Conservation (phyloP, 768 basidiomycete genomes). For the Amanita brunnescens region DNA sequence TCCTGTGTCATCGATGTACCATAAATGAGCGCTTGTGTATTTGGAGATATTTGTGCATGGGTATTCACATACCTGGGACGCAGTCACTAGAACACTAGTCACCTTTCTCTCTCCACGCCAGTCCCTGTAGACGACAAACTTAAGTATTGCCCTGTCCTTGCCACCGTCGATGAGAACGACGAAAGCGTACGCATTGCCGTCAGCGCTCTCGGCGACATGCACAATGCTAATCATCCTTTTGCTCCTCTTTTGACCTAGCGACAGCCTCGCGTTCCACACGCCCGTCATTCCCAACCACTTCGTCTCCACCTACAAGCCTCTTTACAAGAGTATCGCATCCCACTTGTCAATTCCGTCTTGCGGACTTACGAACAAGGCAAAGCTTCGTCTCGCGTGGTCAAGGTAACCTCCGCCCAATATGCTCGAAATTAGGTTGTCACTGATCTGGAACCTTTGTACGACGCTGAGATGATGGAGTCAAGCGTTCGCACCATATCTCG, state of each 20-base stretch:
- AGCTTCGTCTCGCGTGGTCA: conserved; percentile 76
- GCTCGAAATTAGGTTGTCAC: not conserved
- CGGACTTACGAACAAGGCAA: conserved; percentile 77
- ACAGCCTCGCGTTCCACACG: conserved; percentile 6
- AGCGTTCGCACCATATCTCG: conserved; percentile 76
- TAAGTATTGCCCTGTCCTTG: too few species aligned
- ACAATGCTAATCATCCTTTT: conserved; percentile 25
- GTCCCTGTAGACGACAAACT: too few species aligned
- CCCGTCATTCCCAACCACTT: not conserved
- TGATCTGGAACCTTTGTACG: conserved; percentile 45
- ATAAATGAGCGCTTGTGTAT: not conserved
- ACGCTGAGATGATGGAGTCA: conserved; percentile 81
- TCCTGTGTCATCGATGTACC: too few species aligned
- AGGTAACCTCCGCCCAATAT: conserved; percentile 35
- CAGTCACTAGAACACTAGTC: too few species aligned
- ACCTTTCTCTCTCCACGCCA: too few species aligned
- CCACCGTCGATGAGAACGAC: conserved; percentile 41
- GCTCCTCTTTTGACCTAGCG: too few species aligned
- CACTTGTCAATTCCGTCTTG: conserved; percentile 65
- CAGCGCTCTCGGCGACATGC: conserved; percentile 70
- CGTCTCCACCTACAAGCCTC: conserved; percentile 24
- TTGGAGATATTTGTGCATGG: too few species aligned
- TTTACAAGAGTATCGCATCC: conserved; percentile 52
- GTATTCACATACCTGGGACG: too few species aligned
- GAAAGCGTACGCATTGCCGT: conserved; percentile 77